Evolutionary conservation across 495 filamentous ascomycete genomes (phyloP).

Genomic region (Penicillium taxi): DNA sequence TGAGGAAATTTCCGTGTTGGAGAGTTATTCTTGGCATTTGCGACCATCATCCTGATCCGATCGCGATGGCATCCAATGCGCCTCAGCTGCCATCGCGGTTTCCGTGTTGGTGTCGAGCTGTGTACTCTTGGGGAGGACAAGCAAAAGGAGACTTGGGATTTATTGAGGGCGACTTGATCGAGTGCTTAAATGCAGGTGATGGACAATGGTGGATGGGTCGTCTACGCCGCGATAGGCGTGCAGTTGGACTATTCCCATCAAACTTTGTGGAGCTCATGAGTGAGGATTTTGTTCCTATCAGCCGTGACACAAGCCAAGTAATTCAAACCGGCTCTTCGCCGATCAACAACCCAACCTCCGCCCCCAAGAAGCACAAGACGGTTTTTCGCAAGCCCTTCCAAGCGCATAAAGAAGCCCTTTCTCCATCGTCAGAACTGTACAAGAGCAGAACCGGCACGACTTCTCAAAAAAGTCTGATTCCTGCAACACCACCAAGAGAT

Average conservation of each 20-base stretch:
- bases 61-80: slow-evolving; percentile 50
- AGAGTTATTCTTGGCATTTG: neutral
- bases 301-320: slow-evolving; percentile 68
- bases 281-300: slow-evolving; percentile 73
- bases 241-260: slow-evolving; percentile 87
- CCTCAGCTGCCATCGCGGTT: slow-evolving; percentile 74
- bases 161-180: slow-evolving; percentile 94
- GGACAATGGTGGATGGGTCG: slow-evolving; percentile 98
- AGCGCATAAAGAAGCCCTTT: slow-evolving; percentile 44
- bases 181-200: slow-evolving; percentile 95
- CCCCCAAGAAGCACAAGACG: slow-evolving; percentile 42
- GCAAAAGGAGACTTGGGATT: slow-evolving; percentile 91
- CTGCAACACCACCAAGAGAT: slow-evolving; percentile 42
- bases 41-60: neutral
- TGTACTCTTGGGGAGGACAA: slow-evolving; percentile 97
- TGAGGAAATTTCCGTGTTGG: no score
- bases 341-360: slow-evolving; percentile 40
- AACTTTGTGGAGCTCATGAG: slow-evolving; percentile 92
- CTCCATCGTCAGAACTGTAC: slow-evolving; percentile 34
- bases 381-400: slow-evolving; percentile 49
- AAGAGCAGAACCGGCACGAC: slow-evolving; percentile 24
- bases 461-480: slow-evolving; percentile 34
- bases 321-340: slow-evolving; percentile 27
- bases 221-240: slow-evolving; percentile 73
- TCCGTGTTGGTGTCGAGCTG: slow-evolving; percentile 90